These are phyloP conservation scores for Mrakia gelida DNA, from an alignment of 768 basidiomycete species.

Conservation along the genomic window DNA sequence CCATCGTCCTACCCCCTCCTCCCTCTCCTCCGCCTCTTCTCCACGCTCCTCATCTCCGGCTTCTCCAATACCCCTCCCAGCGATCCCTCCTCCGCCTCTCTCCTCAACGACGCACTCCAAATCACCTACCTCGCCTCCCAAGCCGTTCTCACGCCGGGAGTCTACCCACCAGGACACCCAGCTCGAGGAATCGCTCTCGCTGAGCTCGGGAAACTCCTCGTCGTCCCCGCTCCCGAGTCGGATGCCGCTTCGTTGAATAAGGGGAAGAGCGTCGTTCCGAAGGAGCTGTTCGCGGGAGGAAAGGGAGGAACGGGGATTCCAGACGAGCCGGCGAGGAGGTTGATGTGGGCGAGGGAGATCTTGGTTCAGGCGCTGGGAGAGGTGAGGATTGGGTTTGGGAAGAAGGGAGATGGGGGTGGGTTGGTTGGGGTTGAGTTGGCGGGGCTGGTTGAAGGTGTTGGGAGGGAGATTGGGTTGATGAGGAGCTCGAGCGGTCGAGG, in stretches of 20 bases:
- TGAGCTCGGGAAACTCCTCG: slow-evolving; percentile 75
- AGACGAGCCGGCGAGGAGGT: slow-evolving; percentile 46
- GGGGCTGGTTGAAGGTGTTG: slow-evolving; percentile 57
- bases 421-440: slow-evolving; percentile 62
- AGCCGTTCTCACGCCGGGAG: slow-evolving; percentile 30
- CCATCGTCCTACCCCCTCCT: slow-evolving; percentile 73
- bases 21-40: slow-evolving; percentile 66
- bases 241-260: slow-evolving; percentile 9
- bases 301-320: slow-evolving; percentile 25
- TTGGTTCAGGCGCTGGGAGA: slow-evolving; percentile 60
- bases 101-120: not conserved
- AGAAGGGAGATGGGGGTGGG: slow-evolving; percentile 63
- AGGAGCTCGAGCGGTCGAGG: not conserved
- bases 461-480: slow-evolving; percentile 58
- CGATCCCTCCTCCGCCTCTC: not conserved
- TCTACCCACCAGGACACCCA: slow-evolving; percentile 68
- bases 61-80: slow-evolving; percentile 48
- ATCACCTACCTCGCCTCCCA: slow-evolving; percentile 4
- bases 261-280: slow-evolving; percentile 46
- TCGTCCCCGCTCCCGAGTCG: slow-evolving; percentile 53
- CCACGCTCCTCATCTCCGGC: slow-evolving; percentile 50
- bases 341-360: slow-evolving; percentile 62
- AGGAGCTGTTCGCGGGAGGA: not conserved
- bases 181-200: slow-evolving; percentile 67
- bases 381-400: slow-evolving; percentile 68